Evolutionary conservation across 2,329 filamentous ascomycete genomes (phyloP).

Genomic region (Penicillium brasilianum): DNA sequence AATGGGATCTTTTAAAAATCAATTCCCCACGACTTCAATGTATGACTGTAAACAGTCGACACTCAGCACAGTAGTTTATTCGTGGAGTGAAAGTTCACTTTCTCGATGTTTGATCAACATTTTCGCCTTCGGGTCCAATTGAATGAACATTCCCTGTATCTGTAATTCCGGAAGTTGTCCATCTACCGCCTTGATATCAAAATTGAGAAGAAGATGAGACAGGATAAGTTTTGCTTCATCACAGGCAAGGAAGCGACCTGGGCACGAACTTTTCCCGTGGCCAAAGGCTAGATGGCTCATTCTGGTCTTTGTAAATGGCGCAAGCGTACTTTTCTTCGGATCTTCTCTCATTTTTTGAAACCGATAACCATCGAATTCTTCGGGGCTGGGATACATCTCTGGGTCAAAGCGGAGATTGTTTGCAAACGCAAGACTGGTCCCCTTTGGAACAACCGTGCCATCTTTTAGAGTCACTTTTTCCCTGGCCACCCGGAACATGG

Average conservation of each 20-base stretch:
- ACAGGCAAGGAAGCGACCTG: neutral
- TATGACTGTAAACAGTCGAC: too few relatives aligned
- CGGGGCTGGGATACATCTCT: neutral
- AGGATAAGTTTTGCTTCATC: neutral
- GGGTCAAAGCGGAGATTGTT: neutral
- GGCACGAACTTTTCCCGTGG: neutral
- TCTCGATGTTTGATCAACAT: too few relatives aligned
- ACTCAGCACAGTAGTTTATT: too few relatives aligned
- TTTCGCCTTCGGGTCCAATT: too few relatives aligned
- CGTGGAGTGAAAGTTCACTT: too few relatives aligned
- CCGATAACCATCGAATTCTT: neutral
- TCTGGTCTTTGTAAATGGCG: neutral
- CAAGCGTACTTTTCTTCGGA: neutral
- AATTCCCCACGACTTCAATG: too few relatives aligned
- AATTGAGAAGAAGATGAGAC: neutral
- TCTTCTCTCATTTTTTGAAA: neutral
- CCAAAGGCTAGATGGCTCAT: conserved; percentile 2
- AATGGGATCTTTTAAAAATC: too few relatives aligned
- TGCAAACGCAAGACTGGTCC: neutral
- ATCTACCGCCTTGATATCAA: neutral
- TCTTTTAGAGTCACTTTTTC: neutral
- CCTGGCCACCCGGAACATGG: neutral
- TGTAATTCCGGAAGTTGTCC: too few relatives aligned
- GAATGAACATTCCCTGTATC: too few relatives aligned
- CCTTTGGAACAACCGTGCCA: neutral